Evolutionary conservation across 139 green algal species (phyloP).

Genomic region (Chlorella sp.): DNA sequence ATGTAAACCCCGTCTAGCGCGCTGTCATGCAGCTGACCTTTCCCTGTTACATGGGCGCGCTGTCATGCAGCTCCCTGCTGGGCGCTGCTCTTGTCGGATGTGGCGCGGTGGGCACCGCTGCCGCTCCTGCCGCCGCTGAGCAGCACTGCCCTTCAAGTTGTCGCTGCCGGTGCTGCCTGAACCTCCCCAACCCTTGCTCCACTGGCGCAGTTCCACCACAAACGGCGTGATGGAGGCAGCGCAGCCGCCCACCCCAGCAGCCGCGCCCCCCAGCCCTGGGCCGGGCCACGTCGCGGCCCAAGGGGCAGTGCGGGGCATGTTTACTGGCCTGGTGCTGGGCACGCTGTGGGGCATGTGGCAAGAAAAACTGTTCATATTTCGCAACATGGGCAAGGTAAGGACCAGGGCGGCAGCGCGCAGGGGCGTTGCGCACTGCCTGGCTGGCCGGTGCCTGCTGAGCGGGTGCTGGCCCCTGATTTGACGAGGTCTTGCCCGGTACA

Average conservation of each 20-base stretch:
- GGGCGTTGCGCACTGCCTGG: background rate
- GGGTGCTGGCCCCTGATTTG: background rate
- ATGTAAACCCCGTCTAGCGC: too few species aligned
- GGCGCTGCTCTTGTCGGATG: too few species aligned
- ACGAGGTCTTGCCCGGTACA: background rate
- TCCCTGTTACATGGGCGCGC: too few species aligned
- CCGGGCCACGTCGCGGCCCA: background rate
- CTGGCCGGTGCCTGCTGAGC: background rate
- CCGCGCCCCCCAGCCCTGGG: background rate
- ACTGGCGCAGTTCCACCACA: too few species aligned
- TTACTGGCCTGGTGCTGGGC: constrained; percentile 7
- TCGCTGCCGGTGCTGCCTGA: background rate
- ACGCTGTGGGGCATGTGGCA: constrained; percentile 10
- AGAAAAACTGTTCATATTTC: constrained; percentile 10
- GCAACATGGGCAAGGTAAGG: background rate
- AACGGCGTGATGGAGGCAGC: background rate
- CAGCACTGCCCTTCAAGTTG: background rate
- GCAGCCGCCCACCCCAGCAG: background rate
- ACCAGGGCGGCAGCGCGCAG: background rate
- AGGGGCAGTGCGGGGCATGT: background rate
- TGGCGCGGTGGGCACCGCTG: too few species aligned
- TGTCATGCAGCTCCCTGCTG: too few species aligned
- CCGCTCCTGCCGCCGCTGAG: too few species aligned
- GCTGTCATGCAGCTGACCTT: too few species aligned
- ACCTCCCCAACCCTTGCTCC: background rate